Evolutionary conservation across 1,139 yeast species (phyloP), one percentile per base, ranked within the genome.

Genomic region (Suhomyces wounanorum): DNA sequence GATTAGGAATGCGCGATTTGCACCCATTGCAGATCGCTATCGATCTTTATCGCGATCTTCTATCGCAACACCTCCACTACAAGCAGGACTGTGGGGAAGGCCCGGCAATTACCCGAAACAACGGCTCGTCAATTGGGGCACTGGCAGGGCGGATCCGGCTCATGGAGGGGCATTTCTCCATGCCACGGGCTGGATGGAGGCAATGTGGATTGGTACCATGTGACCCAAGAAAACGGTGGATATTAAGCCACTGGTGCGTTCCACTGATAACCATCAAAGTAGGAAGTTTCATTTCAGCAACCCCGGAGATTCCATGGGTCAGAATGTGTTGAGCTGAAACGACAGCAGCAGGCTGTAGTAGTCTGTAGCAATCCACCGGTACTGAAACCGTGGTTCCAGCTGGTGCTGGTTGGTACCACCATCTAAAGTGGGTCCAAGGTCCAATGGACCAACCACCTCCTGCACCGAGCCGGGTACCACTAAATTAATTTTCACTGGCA

Each of bases 11-110:
- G 41, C 40, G 41, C 26, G 28, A 18, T 40, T 31, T 38, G 41
- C 41, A 23, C 41, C 41, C 41, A 33, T n/a, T 33, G 37, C 37
- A 33, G 37, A 33, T 33, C 37, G n/a, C 18, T 14, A 33, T 33
- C 37, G 37, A 33, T 33, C 17, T 33, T 33, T 30, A 14, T 33
- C 37, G 37, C 37, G 37, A 33, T 33, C 37, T 33, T 13, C 36
- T 10, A 13, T n/a, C 36, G 8, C 36, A 31, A 31, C 14, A n/a
- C 16, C 36, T 31, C 36, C 36, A 28, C 13, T 28, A 11, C 31
- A 9, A 28, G 13, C 23, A 21, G 23, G 23, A 21, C 23, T 21
- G 23, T 21, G 23, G 23, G 23, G 23, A 21, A 21, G 23, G 23
- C 23, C 23, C 23, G 23, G 23, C 23, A 21, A 21, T 4, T 21